phyloP scores from a whole-genome alignment of 2,329 filamentous ascomycete genomes.

The Aspergillus viridinutans region DNA sequence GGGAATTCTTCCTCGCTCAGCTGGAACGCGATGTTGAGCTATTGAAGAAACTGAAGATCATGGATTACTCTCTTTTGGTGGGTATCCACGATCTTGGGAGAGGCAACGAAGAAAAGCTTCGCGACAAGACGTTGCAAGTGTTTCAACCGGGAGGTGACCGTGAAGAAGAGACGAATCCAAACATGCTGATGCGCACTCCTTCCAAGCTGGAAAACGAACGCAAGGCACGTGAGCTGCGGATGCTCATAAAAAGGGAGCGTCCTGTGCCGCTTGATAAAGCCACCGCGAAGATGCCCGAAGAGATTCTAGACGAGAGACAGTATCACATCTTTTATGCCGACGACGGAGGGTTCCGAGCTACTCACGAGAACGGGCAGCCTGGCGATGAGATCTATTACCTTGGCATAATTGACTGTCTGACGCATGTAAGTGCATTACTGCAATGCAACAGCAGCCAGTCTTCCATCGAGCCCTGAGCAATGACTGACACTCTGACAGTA shows the following conservation, averaged over 20 bases:
- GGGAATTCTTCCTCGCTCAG: conserved; percentile 81
- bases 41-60: conserved; percentile 84
- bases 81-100: conserved; percentile 87
- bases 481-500: conserved; percentile 57
- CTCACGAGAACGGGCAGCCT: conserved; percentile 78
- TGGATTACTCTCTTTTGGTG: conserved; percentile 96
- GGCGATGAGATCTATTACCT: conserved; percentile 96
- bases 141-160: conserved; percentile 81
- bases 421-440: conserved; percentile 64
- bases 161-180: conserved; percentile 58
- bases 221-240: conserved; percentile 83
- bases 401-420: conserved; percentile 96
- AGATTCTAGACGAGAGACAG: conserved; percentile 70
- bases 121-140: conserved; percentile 82
- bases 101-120: conserved; percentile 92
- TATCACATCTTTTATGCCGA: conserved; percentile 88
- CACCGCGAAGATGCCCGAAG: conserved; percentile 81
- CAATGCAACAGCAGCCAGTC: background rate
- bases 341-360: conserved; percentile 88
- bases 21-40: conserved; percentile 81
- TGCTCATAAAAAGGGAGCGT: conserved; percentile 88
- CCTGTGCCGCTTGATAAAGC: conserved; percentile 89
- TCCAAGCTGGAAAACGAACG: conserved; percentile 88
- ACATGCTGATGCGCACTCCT: conserved; percentile 77
- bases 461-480: background rate